phyloP scores from a whole-genome alignment of 2,329 filamentous ascomycete genomes.

The Penicillium sp. region DNA sequence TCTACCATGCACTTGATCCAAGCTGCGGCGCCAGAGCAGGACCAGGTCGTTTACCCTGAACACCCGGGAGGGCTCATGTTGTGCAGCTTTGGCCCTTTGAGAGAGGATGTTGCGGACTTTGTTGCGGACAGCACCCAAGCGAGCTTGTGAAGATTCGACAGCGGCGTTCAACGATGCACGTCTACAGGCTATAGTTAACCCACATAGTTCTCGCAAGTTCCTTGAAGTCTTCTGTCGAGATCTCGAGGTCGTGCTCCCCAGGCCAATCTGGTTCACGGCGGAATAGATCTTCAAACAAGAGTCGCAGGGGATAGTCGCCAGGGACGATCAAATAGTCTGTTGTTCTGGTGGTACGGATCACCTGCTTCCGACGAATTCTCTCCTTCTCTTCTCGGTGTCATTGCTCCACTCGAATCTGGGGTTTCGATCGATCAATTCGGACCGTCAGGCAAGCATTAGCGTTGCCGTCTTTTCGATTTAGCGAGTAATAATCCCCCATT shows the following conservation, averaged over 20 bases:
- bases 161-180: too few relatives aligned
- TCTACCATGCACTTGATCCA: too few relatives aligned
- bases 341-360: slow-evolving; percentile 11
- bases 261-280: neutral
- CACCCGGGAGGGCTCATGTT: too few relatives aligned
- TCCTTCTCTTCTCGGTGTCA: slow-evolving; percentile 1
- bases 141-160: too few relatives aligned
- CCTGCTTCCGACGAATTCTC: neutral
- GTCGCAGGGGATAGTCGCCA: neutral
- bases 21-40: too few relatives aligned
- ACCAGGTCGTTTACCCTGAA: too few relatives aligned
- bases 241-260: slow-evolving; percentile 1
- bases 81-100: too few relatives aligned
- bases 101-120: too few relatives aligned
- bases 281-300: slow-evolving; percentile 6
- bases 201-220: slow-evolving; percentile 8
- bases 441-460: slow-evolving; percentile 8
- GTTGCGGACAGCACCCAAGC: too few relatives aligned
- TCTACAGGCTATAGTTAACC: too few relatives aligned
- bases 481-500: neutral
- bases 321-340: slow-evolving; percentile 1
- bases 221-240: slow-evolving; percentile 5
- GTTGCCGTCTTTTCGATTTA: slow-evolving; percentile 1
- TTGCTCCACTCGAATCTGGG: slow-evolving; percentile 5
- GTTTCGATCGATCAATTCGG: neutral